Evolutionary conservation across 306 rosid species (phyloP).

Genomic region (Calophaca sinica): DNA sequence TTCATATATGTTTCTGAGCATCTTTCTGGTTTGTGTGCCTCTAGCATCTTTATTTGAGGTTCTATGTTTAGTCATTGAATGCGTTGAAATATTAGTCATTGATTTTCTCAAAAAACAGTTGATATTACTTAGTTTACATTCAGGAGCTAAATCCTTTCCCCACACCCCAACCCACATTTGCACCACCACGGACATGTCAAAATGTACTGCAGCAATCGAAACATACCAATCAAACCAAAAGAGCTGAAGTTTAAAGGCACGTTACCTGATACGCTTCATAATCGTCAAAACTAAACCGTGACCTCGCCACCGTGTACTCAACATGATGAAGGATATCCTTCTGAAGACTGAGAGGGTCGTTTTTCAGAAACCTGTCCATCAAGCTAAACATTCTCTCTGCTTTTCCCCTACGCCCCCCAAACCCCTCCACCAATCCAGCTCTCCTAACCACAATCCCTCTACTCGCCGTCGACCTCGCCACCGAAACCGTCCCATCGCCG

Average conservation of each 20-base stretch:
- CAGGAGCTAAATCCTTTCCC: not conserved
- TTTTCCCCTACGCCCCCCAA: constrained; percentile 55
- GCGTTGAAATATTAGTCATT: too few relatives aligned
- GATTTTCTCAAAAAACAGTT: too few relatives aligned
- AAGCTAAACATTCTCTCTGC: constrained; percentile 72
- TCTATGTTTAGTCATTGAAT: too few relatives aligned
- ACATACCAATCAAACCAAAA: constrained; percentile 1
- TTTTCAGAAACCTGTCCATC: constrained; percentile 76
- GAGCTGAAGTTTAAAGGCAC: not conserved
- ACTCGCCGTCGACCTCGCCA: constrained; percentile 37
- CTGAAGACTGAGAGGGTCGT: constrained; percentile 75
- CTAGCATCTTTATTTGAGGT: too few relatives aligned
- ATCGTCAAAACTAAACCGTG: constrained; percentile 77
- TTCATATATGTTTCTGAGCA: too few relatives aligned
- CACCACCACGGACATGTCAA: constrained; percentile 1
- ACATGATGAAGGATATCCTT: constrained; percentile 76
- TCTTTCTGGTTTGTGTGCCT: too few relatives aligned
- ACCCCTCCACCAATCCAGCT: constrained; percentile 56
- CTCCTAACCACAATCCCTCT: constrained; percentile 65
- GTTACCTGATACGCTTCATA: constrained; percentile 79
- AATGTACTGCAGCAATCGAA: not conserved
- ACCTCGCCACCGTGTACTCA: constrained; percentile 78
- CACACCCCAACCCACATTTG: not conserved
- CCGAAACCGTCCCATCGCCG: constrained; percentile 44
- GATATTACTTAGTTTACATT: too few relatives aligned